phyloP scores from a whole-genome alignment of 257 asterid genomes.

The Przewalskia tangutica region DNA sequence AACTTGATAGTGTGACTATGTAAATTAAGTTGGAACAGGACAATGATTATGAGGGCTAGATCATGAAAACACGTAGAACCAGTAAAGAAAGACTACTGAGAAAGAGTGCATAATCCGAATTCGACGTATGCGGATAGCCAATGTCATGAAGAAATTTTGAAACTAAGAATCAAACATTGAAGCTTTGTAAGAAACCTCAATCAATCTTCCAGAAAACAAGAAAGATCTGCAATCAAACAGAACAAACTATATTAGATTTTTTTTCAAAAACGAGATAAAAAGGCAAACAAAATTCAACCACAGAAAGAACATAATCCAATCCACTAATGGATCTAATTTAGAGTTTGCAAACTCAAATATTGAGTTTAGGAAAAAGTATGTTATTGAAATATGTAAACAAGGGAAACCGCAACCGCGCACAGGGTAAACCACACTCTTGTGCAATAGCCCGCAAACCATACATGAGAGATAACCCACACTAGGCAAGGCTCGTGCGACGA shows the following conservation, averaged over 20 bases:
- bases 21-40: background rate
- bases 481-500: too few species aligned
- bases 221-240: background rate
- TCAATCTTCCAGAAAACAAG: background rate
- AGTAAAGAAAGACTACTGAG: constrained; percentile 81
- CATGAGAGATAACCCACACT: too few species aligned
- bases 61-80: constrained; percentile 85
- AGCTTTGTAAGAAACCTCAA: background rate
- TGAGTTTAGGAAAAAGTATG: too few species aligned
- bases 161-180: background rate
- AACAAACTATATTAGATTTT: background rate
- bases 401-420: too few species aligned
- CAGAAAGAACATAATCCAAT: background rate
- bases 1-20: background rate
- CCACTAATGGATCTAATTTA: background rate
- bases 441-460: too few species aligned
- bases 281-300: background rate
- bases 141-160: constrained; percentile 25
- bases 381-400: background rate
- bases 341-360: too few species aligned
- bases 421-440: too few species aligned
- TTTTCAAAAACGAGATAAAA: background rate
- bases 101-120: constrained; percentile 74
- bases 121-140: constrained; percentile 32
- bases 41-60: constrained; percentile 7